A percentile compares a stretch with the other conserved stretches of the same genome.
Evolutionary conservation across 345 rosid species (phyloP).

Genomic region (Turritis glabra): DNA sequence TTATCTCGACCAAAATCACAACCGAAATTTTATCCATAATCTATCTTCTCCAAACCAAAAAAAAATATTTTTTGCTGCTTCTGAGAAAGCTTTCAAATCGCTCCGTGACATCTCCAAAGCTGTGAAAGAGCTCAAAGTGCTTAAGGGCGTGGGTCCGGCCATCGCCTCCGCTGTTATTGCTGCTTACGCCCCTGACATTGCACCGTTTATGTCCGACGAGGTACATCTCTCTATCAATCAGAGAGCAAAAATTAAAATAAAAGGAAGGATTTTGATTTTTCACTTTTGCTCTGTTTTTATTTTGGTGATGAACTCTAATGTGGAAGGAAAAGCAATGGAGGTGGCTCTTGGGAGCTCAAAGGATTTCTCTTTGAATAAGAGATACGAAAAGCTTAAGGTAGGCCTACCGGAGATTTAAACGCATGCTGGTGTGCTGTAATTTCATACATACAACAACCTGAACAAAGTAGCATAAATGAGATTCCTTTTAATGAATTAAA

Average conservation of each 20-base stretch:
- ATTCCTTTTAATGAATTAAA: not conserved
- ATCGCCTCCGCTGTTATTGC: constrained; percentile 89
- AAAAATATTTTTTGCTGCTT: constrained; percentile 73
- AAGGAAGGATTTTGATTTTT: not conserved
- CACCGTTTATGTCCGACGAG: constrained; percentile 93
- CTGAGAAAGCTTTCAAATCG: constrained; percentile 68
- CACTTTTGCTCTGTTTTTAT: not conserved
- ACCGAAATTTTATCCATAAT: no score
- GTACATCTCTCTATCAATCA: constrained; percentile 36
- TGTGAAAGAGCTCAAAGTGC: constrained; percentile 64
- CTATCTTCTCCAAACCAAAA: not conserved
- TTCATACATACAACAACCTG: constrained; percentile 99
- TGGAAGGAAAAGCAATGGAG: constrained; percentile 63
- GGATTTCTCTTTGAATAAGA: constrained; percentile 63
- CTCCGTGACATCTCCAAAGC: constrained; percentile 79
- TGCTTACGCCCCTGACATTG: constrained; percentile 75
- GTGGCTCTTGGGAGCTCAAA: constrained; percentile 69
- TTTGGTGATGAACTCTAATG: not conserved
- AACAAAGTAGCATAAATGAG: constrained; percentile 35
- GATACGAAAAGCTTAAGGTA: constrained; percentile 23
- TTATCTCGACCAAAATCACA: not conserved
- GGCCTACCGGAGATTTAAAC: constrained; percentile 85
- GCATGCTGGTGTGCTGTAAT: constrained; percentile 94
- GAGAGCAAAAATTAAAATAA: not conserved
- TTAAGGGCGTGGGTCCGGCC: constrained; percentile 94